Evolutionary conservation across 164 flowering plant species (phyloP), one percentile per base, ranked within the genome.

Genomic region (Cinnamomum chago): DNA sequence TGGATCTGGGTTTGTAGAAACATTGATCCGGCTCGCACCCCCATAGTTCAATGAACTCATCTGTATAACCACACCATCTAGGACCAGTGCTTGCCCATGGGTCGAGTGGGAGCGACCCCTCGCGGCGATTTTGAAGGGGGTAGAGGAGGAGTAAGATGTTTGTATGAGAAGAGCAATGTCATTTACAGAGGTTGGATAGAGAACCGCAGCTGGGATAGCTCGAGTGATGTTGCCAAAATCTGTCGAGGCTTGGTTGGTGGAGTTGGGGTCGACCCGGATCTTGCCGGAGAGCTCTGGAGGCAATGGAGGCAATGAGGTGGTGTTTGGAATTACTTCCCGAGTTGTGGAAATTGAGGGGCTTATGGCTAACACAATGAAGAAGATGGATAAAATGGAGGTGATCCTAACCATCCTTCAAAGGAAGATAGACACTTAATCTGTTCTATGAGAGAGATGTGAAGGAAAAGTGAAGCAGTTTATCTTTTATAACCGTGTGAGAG

Each of bases 41-140:
- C 20, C 6, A 15, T 0, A 3, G 28, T 65, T 79, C 75, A 95
- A 68, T 3, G 87, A 75, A 6, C 71, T 60, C 98, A 95, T 93
- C n/a, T 95, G 81, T 12, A 95, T 81, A 2, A 95, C 95, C 2
- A 95, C 89, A 17, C 98, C 98, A 24, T 81, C 75, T 0, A 13
- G 74, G 2, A 91, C 90, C 86, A 84, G 83, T 51, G 99, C 90
- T 72, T 95, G 99, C 3, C 98, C 99, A 1, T 83, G 66, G 58
- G 81, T 67, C 0, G 95, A 92, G 75, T 95, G 99, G 73, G 96
- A 95, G 0, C 67, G 75, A 28, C 98, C 99, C 73, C 84, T 82
- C 2, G 96, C 93, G 0, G 98, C 86, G 0, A 95, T 65, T 0
- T 33, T 33, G 72, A 93, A 88, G 13, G 91, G 87, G 13, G 64